phyloP scores from a whole-genome alignment of 768 basidiomycete genomes.

The Collybia sp. region DNA sequence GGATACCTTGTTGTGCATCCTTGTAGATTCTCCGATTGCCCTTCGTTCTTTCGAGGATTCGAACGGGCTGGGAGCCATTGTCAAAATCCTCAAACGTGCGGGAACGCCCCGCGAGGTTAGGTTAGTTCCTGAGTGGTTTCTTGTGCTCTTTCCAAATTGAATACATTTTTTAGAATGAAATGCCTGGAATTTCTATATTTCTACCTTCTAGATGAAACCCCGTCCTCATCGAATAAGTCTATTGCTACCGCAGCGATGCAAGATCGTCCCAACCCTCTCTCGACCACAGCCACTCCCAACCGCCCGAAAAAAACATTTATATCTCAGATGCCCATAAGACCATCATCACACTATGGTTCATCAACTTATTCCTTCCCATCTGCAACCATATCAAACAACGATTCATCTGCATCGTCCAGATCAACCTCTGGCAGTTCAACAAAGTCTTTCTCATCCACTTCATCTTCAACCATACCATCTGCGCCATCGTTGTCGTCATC shows the following conservation, averaged over 20 bases:
- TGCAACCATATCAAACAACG: conserved; percentile 16
- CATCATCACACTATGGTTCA: conserved; percentile 34
- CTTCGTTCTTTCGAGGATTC: conserved; percentile 75
- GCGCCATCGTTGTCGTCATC: conserved; percentile 36
- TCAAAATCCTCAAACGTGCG: conserved; percentile 84
- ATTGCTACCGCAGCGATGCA: conserved; percentile 6
- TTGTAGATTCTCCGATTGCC: conserved; percentile 81
- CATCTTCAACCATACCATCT: conserved; percentile 34
- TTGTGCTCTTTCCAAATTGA: not conserved
- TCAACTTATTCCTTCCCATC: conserved; percentile 26
- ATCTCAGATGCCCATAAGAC: conserved; percentile 27
- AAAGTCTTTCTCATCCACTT: conserved; percentile 37
- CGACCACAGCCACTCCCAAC: conserved; percentile 34
- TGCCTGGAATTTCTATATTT: conserved; percentile 95
- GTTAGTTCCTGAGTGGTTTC: conserved; percentile 35
- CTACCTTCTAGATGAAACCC: conserved; percentile 83
- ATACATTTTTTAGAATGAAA: conserved; percentile 66
- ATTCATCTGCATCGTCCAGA: conserved; percentile 27
- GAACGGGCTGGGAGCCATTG: conserved; percentile 75
- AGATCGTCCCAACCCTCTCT: conserved; percentile 18
- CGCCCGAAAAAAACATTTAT: conserved; percentile 36
- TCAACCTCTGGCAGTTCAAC: conserved; percentile 38
- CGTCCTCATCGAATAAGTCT: conserved; percentile 15
- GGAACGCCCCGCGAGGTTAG: conserved; percentile 84
- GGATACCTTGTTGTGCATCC: conserved; percentile 80